Conservation (phyloP, 2,329 filamentous ascomycete species). For the Calonectria multiphialidica region DNA sequence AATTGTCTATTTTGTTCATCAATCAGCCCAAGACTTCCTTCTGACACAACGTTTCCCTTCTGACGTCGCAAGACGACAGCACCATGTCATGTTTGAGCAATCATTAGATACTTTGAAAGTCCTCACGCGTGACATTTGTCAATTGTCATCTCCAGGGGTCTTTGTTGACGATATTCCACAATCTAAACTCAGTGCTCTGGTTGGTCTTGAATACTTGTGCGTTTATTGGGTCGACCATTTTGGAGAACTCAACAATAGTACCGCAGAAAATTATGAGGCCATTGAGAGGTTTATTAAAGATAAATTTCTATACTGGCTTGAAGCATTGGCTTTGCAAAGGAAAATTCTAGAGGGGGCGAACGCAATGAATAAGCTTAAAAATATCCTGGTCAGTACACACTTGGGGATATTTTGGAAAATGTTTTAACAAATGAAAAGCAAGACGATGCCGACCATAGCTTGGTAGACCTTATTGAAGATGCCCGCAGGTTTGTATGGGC, state of each 20-base stretch:
- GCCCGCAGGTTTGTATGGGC: not conserved
- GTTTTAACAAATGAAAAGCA: not conserved
- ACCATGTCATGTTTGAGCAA: not conserved
- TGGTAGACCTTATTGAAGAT: not conserved
- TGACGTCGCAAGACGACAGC: not conserved
- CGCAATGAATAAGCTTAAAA: not conserved
- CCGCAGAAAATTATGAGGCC: not conserved
- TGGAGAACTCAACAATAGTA: not conserved
- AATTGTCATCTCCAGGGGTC: slow-evolving; percentile 32
- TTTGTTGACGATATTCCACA: slow-evolving; percentile 17
- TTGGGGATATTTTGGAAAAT: not conserved
- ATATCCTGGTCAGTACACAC: not conserved
- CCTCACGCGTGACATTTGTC: slow-evolving; percentile 52
- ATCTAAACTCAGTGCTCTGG: slow-evolving; percentile 26
- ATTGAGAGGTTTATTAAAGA: not conserved
- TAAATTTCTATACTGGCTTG: slow-evolving; percentile 54
- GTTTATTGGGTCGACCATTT: slow-evolving; percentile 37
- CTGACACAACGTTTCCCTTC: too few relatives aligned
- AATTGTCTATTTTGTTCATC: not conserved
- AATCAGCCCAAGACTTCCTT: not conserved
- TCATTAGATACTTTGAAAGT: slow-evolving; percentile 26
- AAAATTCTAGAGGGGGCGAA: not conserved
- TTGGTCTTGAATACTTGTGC: slow-evolving; percentile 32
- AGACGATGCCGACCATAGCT: not conserved
- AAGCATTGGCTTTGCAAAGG: slow-evolving; percentile 53